phyloP scores from a whole-genome alignment of 192 early-diverging fungal genomes.

The Coemansia sp. region DNA sequence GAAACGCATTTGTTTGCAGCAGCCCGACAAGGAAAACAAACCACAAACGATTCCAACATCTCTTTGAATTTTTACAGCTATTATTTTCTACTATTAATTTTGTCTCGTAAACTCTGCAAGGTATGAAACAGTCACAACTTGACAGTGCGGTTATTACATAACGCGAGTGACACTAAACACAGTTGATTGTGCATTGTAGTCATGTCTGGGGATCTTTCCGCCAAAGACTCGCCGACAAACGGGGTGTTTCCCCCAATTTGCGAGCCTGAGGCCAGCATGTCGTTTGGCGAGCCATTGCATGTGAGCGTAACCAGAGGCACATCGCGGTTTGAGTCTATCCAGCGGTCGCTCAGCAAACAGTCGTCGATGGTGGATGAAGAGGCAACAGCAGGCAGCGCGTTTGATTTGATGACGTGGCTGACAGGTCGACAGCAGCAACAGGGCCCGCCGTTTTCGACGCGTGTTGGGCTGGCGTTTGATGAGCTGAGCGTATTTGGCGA shows the following conservation, averaged over 20 bases:
- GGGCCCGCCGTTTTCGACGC: constrained; percentile 48
- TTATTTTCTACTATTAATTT: too few species aligned
- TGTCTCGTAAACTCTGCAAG: too few species aligned
- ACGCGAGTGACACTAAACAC: too few species aligned
- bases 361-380: constrained; percentile 13
- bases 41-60: too few species aligned
- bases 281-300: constrained; percentile 50
- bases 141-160: too few species aligned
- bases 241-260: constrained; percentile 4
- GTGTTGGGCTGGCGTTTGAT: constrained; percentile 45
- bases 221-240: constrained; percentile 7
- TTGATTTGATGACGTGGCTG: constrained; percentile 31
- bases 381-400: constrained; percentile 4
- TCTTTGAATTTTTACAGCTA: too few species aligned
- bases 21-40: too few species aligned
- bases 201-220: background rate
- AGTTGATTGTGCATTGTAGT: too few species aligned
- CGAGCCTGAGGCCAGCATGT: constrained; percentile 11
- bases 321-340: constrained; percentile 34
- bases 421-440: constrained; percentile 12
- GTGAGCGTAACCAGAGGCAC: constrained; percentile 42
- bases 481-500: constrained; percentile 40
- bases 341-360: constrained; percentile 25
- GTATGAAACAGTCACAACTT: too few species aligned
- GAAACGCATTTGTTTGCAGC: too few species aligned